Base-by-base conservation (phyloP, 2,329 filamentous ascomycete genomes). In the Neopestalotiopsis rosae region DNA sequence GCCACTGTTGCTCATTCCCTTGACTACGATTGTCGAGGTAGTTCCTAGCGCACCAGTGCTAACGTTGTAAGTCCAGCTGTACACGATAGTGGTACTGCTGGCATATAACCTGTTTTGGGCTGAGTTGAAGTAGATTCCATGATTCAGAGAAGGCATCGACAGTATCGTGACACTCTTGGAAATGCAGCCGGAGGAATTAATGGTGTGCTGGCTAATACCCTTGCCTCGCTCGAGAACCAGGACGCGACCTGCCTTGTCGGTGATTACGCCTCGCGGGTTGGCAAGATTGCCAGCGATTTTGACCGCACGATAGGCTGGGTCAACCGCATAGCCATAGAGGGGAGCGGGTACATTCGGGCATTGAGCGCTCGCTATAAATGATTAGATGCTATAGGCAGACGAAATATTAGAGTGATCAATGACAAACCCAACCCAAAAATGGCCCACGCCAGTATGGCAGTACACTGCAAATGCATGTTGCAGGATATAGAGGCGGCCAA, bases 1-100 rank as follows among this genome's bases (percentile, higher is more conserved):
- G 45, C 86, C 88, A 10, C 79, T 77, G 10, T 81, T 74, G 14
- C 69, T 80, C 87, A 91, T 90, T 30, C 85, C 85, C 12, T 79
- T 82, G 56, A 91, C 79, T 2, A 91, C 68, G 1, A 81, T 83
- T 24, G 78, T 79, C 13, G 80, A 80, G 49, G 67, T 56, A 24
- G 66, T 70, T 61, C 52, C 66, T 20, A 84, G 81, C 3, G 83
- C 83, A 12, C 81, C 81, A 4, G 79, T 79, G 0, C 75, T 72
- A 4, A 84, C 75, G 74, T 89, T 81, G 72, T 91, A 91, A 38
- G 79, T 72, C 87, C 88, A 91, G 9, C 84, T 78, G 73, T 83
- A 89, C 13, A 87, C 85, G 12, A 79, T 79, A 57, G 84, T 81
- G 0, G 82, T 71, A 13, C 82, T 85, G 12, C 87, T 89, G 4